Conservation (phyloP, 2,329 filamentous ascomycete genomes). For the Corynespora cassiicola region DNA sequence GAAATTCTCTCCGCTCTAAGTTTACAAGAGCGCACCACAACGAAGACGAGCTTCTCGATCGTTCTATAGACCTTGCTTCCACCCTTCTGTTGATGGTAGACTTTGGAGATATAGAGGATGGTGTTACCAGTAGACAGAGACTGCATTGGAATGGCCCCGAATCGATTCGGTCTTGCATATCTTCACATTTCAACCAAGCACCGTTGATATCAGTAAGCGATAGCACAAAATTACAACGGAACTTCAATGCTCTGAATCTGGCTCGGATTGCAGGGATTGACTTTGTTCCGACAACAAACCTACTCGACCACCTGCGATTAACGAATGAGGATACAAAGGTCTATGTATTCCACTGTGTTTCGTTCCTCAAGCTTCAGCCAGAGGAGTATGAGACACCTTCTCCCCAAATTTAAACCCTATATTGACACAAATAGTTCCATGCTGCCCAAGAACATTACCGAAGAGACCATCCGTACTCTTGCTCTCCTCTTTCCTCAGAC, state of each 20-base stretch:
- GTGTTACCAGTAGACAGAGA: slow-evolving; percentile 11
- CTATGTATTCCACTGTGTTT: slow-evolving; percentile 50
- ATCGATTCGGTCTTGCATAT: slow-evolving; percentile 8
- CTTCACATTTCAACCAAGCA: slow-evolving; percentile 4
- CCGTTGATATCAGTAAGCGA: slow-evolving; percentile 5
- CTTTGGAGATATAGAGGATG: slow-evolving; percentile 10
- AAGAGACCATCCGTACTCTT: slow-evolving; percentile 48
- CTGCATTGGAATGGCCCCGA: slow-evolving; percentile 12
- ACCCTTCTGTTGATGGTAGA: slow-evolving; percentile 20
- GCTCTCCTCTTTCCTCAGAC: slow-evolving; percentile 46
- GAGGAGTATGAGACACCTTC: slow-evolving; percentile 7
- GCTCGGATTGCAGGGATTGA: slow-evolving; percentile 45
- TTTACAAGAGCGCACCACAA: slow-evolving; percentile 11
- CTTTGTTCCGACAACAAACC: slow-evolving; percentile 49
- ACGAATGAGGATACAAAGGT: slow-evolving; percentile 48
- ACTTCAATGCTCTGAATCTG: slow-evolving; percentile 25
- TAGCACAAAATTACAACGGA: slow-evolving; percentile 14
- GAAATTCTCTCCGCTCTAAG: slow-evolving; percentile 6
- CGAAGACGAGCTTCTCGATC: slow-evolving; percentile 14
- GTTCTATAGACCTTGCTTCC: slow-evolving; percentile 22
- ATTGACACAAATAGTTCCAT: slow-evolving; percentile 16
- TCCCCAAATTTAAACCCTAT: background rate
- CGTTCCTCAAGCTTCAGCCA: slow-evolving; percentile 39
- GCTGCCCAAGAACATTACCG: slow-evolving; percentile 36
- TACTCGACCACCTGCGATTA: slow-evolving; percentile 51